Evolutionary conservation across 495 filamentous ascomycete genomes (phyloP).

Genomic region (Glonium stellatum): DNA sequence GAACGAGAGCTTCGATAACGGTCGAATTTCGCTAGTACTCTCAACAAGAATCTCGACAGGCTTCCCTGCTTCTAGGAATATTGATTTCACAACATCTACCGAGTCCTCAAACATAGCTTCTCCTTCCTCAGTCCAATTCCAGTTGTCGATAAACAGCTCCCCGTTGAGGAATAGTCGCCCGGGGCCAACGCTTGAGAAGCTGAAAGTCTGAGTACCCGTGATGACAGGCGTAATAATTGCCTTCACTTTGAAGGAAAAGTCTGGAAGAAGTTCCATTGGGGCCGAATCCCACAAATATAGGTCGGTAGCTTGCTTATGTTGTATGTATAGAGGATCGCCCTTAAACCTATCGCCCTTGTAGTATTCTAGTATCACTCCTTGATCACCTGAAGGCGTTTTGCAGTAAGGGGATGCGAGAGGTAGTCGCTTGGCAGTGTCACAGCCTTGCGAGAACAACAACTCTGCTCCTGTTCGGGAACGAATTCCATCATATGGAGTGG

Average conservation of each 20-base stretch:
- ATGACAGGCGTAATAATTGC: constrained; percentile 42
- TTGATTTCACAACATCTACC: constrained; percentile 53
- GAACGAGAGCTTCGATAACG: constrained; percentile 54
- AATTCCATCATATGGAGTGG: constrained; percentile 64
- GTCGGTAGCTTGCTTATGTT: constrained; percentile 53
- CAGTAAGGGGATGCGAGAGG: constrained; percentile 55
- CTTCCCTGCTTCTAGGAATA: constrained; percentile 51
- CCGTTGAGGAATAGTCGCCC: constrained; percentile 28
- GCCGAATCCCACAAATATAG: constrained; percentile 65
- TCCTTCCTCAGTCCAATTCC: constrained; percentile 59
- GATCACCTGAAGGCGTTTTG: constrained; percentile 48
- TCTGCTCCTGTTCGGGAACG: constrained; percentile 40
- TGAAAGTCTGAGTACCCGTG: constrained; percentile 28
- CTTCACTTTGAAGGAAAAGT: constrained; percentile 56
- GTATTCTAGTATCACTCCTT: constrained; percentile 57
- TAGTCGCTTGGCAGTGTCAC: constrained; percentile 59
- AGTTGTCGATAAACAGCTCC: constrained; percentile 62
- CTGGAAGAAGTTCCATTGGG: constrained; percentile 52
- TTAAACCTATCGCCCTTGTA: constrained; percentile 56
- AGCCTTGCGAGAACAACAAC: constrained; percentile 50
- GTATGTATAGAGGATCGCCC: constrained; percentile 47
- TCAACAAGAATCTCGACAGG: constrained; percentile 52
- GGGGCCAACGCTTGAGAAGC: constrained; percentile 30
- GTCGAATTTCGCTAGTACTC: constrained; percentile 51
- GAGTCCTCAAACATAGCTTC: constrained; percentile 55